phyloP scores from a whole-genome alignment of 2,329 filamentous ascomycete species.

The Fusarium nanum region DNA sequence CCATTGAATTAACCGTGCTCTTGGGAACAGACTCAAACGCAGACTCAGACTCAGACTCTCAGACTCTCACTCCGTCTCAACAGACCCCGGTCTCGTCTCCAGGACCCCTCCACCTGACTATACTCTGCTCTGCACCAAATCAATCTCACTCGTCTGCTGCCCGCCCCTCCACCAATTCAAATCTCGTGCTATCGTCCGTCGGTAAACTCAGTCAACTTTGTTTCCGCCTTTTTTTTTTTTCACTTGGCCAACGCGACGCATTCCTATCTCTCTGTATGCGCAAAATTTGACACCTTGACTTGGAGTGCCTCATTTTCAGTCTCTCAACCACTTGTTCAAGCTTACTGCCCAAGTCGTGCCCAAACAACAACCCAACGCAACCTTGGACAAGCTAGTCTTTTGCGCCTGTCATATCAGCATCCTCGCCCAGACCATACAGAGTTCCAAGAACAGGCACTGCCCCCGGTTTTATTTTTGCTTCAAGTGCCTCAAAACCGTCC shows the following conservation, averaged over 20 bases:
- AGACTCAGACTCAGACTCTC: conserved; percentile 4
- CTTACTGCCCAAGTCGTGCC: conserved; percentile 39
- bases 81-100: conserved; percentile 38
- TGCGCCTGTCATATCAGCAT: conserved; percentile 40
- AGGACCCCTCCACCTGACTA: conserved; percentile 44
- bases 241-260: conserved; percentile 36
- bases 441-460: conserved; percentile 31
- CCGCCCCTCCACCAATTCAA: conserved; percentile 41
- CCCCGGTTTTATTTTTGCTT: conserved; percentile 42
- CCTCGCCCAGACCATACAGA: conserved; percentile 35
- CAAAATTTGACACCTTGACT: conserved; percentile 18
- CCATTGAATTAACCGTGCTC: conserved; percentile 36
- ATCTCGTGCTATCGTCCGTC: conserved; percentile 35
- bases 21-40: conserved; percentile 25
- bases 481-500: conserved; percentile 36
- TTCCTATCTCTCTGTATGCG: conserved; percentile 36
- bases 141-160: conserved; percentile 15
- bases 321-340: conserved; percentile 17
- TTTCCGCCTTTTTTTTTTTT: conserved; percentile 37
- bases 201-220: conserved; percentile 28
- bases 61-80: conserved; percentile 18
- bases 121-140: conserved; percentile 37
- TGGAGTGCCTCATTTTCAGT: conserved; percentile 16
- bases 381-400: conserved; percentile 36
- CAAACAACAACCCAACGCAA: conserved; percentile 40